Conservation (phyloP, 139 green algal species). For the Coelastrella sp. region DNA sequence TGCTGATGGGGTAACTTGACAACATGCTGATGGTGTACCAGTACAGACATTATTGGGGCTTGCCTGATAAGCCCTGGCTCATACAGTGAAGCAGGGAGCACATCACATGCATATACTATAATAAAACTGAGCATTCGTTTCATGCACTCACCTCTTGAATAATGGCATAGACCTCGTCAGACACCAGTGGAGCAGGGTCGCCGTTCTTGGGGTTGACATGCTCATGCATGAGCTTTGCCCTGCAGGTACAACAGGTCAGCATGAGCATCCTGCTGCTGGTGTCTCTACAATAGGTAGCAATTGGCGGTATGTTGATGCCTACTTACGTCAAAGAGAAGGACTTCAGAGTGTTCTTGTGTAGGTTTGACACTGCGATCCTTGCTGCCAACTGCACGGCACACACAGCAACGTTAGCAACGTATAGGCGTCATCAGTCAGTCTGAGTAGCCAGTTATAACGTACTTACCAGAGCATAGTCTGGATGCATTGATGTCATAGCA, state of each 20-base stretch:
- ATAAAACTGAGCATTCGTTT: neutral
- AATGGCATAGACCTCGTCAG: conserved; percentile 93
- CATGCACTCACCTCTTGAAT: conserved; percentile 78
- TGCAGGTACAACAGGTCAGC: conserved; percentile 59
- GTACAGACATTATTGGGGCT: too few species aligned
- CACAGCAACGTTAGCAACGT: neutral
- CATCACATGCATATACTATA: neutral
- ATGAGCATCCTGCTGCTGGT: neutral
- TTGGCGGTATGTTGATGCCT: neutral
- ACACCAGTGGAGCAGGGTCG: conserved; percentile 85
- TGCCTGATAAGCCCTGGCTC: too few species aligned
- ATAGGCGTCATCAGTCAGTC: neutral
- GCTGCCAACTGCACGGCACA: conserved; percentile 90
- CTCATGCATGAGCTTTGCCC: conserved; percentile 91
- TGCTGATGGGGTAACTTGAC: too few species aligned
- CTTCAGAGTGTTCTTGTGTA: conserved; percentile 99
- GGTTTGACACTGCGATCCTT: conserved; percentile 98
- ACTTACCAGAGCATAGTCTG: conserved; percentile 95
- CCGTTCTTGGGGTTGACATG: conserved; percentile 95
- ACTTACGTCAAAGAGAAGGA: conserved; percentile 94
- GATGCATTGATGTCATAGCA: conserved; percentile 96
- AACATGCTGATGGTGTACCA: too few species aligned
- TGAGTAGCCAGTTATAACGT: neutral
- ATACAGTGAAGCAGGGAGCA: neutral
- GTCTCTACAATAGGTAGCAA: too few species aligned